A percentile compares a stretch with the other conserved stretches of the same genome.
These are phyloP conservation scores for Macrolepiota dolichaula DNA, from an alignment of 768 basidiomycete genomes.

Conservation along the genomic window DNA sequence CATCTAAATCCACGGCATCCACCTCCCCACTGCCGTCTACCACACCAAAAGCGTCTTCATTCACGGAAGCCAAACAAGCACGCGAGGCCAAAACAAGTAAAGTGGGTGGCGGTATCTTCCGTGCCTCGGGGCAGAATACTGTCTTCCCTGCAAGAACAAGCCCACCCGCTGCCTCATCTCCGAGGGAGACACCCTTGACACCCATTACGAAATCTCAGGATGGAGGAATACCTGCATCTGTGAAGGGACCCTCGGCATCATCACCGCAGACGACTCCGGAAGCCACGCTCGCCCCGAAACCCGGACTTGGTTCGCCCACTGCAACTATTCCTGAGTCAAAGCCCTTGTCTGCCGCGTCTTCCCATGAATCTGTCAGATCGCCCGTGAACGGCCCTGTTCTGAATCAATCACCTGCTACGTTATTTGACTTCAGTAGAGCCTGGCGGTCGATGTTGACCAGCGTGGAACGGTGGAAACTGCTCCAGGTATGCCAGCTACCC, in stretches of 20 bases:
- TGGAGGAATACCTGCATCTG: not conserved
- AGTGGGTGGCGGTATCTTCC: conserved; percentile 74
- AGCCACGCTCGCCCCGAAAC: too few species aligned
- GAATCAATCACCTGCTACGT: conserved; percentile 33
- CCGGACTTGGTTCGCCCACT: not conserved
- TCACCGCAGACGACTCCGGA: too few species aligned
- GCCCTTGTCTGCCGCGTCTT: not conserved
- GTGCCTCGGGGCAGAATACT: conserved; percentile 55
- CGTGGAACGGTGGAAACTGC: conserved; percentile 51
- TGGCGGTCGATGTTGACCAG: conserved; percentile 47
- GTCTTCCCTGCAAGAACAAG: conserved; percentile 40
- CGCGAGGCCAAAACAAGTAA: conserved; percentile 45
- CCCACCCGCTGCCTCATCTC: not conserved
- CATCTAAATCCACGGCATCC: conserved; percentile 8
- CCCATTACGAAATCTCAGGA: not conserved
- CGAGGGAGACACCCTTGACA: not conserved
- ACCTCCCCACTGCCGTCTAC: not conserved
- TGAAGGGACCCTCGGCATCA: not conserved
- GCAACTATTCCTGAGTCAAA: not conserved
- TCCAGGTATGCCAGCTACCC: conserved; percentile 39
- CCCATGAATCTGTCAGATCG: not conserved
- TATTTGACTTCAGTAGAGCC: conserved; percentile 60
- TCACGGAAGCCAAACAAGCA: conserved; percentile 55
- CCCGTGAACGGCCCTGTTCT: not conserved
- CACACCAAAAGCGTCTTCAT: conserved; percentile 31